These are phyloP conservation scores for Argentina anserina DNA, from an alignment of 306 rosid genomes.

Conservation along the genomic window DNA sequence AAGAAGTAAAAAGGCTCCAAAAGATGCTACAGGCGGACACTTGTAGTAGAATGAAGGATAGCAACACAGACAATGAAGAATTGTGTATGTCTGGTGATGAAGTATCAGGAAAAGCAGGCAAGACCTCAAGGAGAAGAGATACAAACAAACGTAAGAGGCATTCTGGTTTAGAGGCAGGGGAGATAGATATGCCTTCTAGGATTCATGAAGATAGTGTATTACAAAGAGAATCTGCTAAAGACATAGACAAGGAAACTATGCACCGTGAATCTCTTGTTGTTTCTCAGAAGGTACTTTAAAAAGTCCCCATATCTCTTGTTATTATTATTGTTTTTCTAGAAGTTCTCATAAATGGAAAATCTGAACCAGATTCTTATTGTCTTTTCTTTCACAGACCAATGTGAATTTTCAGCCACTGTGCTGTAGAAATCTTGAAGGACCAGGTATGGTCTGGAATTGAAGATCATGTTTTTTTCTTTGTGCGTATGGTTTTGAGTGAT, in stretches of 20 bases:
- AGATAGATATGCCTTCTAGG: slow-evolving; percentile 25
- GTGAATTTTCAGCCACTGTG: slow-evolving; percentile 41
- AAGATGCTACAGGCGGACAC: slow-evolving; percentile 40
- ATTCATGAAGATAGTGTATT: slow-evolving; percentile 29
- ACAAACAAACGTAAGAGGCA: slow-evolving; percentile 47
- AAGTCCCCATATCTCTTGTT: neutral
- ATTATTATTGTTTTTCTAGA: no score
- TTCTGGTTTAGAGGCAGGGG: slow-evolving; percentile 33
- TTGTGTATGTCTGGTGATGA: slow-evolving; percentile 24
- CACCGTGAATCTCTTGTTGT: slow-evolving; percentile 23
- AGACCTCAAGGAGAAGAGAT: slow-evolving; percentile 33
- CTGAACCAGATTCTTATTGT: slow-evolving; percentile 18
- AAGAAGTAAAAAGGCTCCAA: slow-evolving; percentile 58
- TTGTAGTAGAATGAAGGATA: slow-evolving; percentile 29
- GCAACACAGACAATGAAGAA: slow-evolving; percentile 10
- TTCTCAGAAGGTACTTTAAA: slow-evolving; percentile 28
- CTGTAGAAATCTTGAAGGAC: slow-evolving; percentile 34
- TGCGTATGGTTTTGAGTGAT: slow-evolving; percentile 20
- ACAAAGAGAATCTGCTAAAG: slow-evolving; percentile 32
- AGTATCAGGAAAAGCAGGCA: slow-evolving; percentile 18
- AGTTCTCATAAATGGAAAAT: neutral
- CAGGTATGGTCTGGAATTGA: slow-evolving; percentile 53
- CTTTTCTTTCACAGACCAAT: slow-evolving; percentile 26
- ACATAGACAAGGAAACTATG: slow-evolving; percentile 32
- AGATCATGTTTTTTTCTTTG: slow-evolving; percentile 11